phyloP scores from a whole-genome alignment of 371 early-diverging fungal species.

The Mucor indicus region DNA sequence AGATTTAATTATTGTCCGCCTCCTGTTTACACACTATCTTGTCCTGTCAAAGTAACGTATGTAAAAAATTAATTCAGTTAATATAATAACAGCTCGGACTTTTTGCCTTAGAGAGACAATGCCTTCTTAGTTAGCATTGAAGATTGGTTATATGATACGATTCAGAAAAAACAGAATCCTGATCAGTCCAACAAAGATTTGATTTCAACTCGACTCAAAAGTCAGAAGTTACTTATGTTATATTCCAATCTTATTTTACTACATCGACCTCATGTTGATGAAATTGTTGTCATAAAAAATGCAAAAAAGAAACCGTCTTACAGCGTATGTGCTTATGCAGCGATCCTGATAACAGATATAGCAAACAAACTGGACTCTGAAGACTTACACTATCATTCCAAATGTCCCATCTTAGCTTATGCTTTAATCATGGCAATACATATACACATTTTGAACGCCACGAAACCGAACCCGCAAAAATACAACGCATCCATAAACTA shows the following conservation, averaged over 20 bases:
- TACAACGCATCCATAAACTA: constrained; percentile 18
- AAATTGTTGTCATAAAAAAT: constrained; percentile 10
- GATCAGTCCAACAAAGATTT: neutral
- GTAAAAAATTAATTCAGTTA: neutral
- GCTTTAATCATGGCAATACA: constrained; percentile 36
- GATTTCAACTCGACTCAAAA: constrained; percentile 5
- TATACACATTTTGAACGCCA: constrained; percentile 41
- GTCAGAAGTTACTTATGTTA: constrained; percentile 17
- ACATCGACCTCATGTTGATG: constrained; percentile 41
- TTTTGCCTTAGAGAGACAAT: constrained; percentile 26
- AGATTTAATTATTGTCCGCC: constrained; percentile 41
- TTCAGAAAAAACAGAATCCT: constrained; percentile 3
- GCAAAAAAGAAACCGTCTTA: constrained; percentile 22
- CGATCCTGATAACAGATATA: constrained; percentile 36
- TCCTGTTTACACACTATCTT: constrained; percentile 22
- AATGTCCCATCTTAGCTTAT: constrained; percentile 33
- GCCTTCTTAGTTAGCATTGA: constrained; percentile 23
- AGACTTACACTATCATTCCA: constrained; percentile 32
- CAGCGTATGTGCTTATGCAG: constrained; percentile 37
- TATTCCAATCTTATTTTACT: constrained; percentile 35
- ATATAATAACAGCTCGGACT: no score
- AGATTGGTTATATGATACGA: constrained; percentile 19
- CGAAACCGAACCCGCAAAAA: constrained; percentile 13
- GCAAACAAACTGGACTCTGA: constrained; percentile 11
- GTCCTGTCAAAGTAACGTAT: constrained; percentile 24